Evolutionary conservation across 139 green algal species (phyloP), one percentile per base, ranked within the genome.

Genomic region (Chlorella sp.): DNA sequence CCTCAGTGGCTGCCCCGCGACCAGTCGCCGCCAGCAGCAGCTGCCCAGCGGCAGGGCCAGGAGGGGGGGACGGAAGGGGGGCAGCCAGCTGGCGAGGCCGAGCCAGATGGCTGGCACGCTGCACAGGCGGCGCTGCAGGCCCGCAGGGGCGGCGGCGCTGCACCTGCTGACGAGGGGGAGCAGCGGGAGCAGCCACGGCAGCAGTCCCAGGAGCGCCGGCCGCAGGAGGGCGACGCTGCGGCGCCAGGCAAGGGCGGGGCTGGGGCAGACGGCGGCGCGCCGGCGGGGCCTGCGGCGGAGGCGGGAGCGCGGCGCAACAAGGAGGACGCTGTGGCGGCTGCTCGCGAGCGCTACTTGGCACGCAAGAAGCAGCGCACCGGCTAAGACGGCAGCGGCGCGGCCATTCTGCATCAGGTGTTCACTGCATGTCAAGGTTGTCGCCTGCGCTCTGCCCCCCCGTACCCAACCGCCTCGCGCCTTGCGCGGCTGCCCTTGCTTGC

Each of bases 281-380:
- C 84, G 84, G 68, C 38, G 9, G 75, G 26, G 69, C 12, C 39
- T 30, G 34, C 70, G 16, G 44, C 78, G 34, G 39, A 20, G 25
- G 36, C 32, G 30, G 68, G 65, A 2, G 51, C 55, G 55, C 74
- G 78, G 72, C 80, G 91, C 12, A 94, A 97, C 74, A 87, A 92
- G 38, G 91, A 94, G 23, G 81, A 86, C 0, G 72, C 91, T 16
- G 90, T 96, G 26, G 87, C 88, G 80, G 91, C 91, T 0, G 95
- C 95, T 0, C 73, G 90, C 23, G 95, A 97, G 83, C 82, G 95
- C 9, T 98, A 96, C 71, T 76, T 98, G 36, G 94, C 94, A 2
- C 88, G 95, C 4, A 95, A 95, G 51, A 60, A 60, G 51, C 51
- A 60, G 13, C 51, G 51, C 51, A 60, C 51, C 51, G 51, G 9